These are phyloP conservation scores for Tritrichomonas foetus DNA, from an alignment of 208 protist genomes.

Conservation along the genomic window DNA sequence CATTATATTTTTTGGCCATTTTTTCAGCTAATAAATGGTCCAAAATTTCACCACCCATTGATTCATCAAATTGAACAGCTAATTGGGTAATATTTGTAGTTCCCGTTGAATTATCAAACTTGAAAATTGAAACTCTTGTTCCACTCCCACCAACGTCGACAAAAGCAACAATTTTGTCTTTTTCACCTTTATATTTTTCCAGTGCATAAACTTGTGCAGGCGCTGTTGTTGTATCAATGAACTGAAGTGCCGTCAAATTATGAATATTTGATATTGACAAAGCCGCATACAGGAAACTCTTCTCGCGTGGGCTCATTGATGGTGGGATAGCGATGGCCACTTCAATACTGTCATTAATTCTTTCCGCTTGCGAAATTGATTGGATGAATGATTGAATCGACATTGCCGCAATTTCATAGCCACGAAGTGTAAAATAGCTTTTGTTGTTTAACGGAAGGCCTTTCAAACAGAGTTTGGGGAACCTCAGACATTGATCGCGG, in stretches of 20 bases:
- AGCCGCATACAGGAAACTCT: neutral
- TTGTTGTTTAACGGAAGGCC: neutral
- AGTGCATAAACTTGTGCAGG: neutral
- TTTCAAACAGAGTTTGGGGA: neutral
- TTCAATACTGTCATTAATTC: neutral
- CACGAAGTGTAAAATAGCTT: neutral
- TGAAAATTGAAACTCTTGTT: neutral
- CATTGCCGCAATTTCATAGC: neutral
- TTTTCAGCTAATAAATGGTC: neutral
- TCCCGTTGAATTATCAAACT: neutral
- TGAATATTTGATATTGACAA: neutral
- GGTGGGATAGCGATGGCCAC: neutral
- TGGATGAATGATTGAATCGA: neutral
- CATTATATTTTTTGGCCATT: neutral
- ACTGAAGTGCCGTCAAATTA: neutral
- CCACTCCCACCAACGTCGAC: neutral
- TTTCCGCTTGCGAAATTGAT: neutral
- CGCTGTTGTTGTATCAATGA: neutral
- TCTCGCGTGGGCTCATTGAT: neutral
- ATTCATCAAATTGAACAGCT: neutral
- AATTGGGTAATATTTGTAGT: neutral
- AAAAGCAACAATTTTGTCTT: neutral
- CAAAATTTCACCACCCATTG: neutral
- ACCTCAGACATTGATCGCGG: neutral
- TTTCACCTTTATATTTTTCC: neutral